Evolutionary conservation across 345 rosid species (phyloP).

Genomic region (Camelina hispida): DNA sequence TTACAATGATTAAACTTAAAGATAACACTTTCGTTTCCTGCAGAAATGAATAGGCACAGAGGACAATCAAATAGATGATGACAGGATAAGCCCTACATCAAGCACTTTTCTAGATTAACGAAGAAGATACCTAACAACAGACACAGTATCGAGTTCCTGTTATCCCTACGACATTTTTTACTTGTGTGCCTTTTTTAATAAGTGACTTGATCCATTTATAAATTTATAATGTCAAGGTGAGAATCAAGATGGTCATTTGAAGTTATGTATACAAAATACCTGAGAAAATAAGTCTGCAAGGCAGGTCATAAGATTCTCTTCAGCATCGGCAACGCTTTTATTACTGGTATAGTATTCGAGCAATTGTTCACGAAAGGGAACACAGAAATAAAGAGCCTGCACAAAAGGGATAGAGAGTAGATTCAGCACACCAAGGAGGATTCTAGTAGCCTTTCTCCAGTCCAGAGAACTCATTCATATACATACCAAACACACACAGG

Average conservation of each 20-base stretch:
- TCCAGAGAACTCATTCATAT: neutral
- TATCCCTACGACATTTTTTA: neutral
- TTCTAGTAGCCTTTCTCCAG: neutral
- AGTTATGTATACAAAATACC: slow-evolving; percentile 44
- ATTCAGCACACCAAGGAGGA: neutral
- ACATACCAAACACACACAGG: neutral
- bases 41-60: neutral
- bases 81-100: slow-evolving; percentile 11
- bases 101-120: neutral
- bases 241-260: slow-evolving; percentile 4
- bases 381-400: slow-evolving; percentile 99
- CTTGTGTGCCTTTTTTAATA: neutral
- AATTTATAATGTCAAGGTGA: neutral
- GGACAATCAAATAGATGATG: neutral
- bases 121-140: neutral
- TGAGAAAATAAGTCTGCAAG: slow-evolving; percentile 94
- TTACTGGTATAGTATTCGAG: slow-evolving; percentile 86
- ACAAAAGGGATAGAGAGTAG: neutral
- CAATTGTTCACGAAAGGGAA: slow-evolving; percentile 97
- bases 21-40: neutral
- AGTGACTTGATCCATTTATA: neutral
- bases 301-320: slow-evolving; percentile 97
- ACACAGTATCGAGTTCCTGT: neutral
- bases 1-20: neutral
- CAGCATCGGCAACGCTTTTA: slow-evolving; percentile 75